Evolutionary conservation across 78 protist species (phyloP).

Genomic region (Cavenderia fasciculata): DNA sequence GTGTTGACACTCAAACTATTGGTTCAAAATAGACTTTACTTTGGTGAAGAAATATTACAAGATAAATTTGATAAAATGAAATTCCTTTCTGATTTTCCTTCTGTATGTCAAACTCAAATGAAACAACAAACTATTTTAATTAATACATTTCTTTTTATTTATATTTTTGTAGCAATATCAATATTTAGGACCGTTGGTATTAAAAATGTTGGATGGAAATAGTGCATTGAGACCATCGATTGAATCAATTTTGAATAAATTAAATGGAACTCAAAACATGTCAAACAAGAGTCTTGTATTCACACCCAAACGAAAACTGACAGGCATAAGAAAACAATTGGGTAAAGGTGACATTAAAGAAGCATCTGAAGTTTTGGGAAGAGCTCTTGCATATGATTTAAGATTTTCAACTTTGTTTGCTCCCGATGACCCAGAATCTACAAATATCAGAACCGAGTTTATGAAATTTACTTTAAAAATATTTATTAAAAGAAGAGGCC

Average conservation of each 20-base stretch:
- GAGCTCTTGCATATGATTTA: constrained; percentile 5
- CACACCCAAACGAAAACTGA: no score
- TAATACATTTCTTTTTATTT: no score
- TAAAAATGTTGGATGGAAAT: constrained; percentile 32
- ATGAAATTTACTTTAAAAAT: not conserved
- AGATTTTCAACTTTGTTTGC: constrained; percentile 11
- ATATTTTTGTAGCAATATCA: constrained; percentile 7
- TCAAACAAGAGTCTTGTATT: no score
- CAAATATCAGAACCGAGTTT: not conserved
- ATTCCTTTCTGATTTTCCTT: constrained; percentile 35
- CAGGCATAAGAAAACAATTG: constrained; percentile 50
- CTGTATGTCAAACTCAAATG: no score
- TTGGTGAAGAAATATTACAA: constrained; percentile 34
- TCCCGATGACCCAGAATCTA: not conserved
- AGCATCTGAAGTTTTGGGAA: constrained; percentile 11
- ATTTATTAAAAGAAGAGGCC: not conserved
- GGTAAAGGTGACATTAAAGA: constrained; percentile 11
- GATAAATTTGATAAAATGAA: constrained; percentile 21
- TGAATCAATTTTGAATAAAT: not conserved
- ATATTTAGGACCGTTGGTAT: constrained; percentile 25
- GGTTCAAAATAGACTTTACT: not conserved
- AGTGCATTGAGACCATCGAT: constrained; percentile 50
- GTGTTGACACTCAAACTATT: constrained; percentile 24
- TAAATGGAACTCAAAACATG: not conserved
- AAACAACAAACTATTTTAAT: no score